Evolutionary conservation across 176 grass and related monocot genomes (phyloP), one percentile per base, ranked within the genome.

Genomic region (Carex scoparia): DNA sequence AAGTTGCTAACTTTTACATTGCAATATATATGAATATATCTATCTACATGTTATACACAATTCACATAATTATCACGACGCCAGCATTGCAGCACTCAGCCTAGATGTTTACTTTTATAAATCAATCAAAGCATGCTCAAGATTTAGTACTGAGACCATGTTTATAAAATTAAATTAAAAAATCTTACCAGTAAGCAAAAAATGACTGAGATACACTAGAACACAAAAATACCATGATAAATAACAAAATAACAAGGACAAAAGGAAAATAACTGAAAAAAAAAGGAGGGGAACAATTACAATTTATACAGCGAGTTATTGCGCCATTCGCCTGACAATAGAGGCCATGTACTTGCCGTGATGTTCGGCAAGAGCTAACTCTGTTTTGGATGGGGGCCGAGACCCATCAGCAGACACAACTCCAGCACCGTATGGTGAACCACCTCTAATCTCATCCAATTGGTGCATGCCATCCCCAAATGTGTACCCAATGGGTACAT

Each of bases 271-370:
- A 46, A 23, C 4, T 23, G 28, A 58, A 49, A 28, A 57, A 57
- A 74, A 42, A 74, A 19, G 1, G 7, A 0, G 2, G 37, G 15
- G 42, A 23, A 49, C 10, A 82, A 83, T 53, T 69, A 55, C 35
- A 83, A 56, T 69, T 83, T 69, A 69, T 53, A 83, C 81, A 65
- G 9, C 2, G 73, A 14, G 35, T 28, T 72, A 81, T 61, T 76
- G 84, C 54, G 59, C 87, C 87, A 92, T 79, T 56, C 61, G 83
- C 69, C 85, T 89, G 82, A 92, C 82, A 18, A 92, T 74, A 49
- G 90, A 82, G 60, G 90, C 90, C 90, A 92, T 92, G 86, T 92
- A 92, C 76, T 89, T 92, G 85, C 82, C 90, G 18, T 92, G 90
- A 79, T 92, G 87, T 83, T 89, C 90, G n/a, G 90, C 85, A 80